Conservation (phyloP, 495 filamentous ascomycete species). For the Chaetomium tenue region DNA sequence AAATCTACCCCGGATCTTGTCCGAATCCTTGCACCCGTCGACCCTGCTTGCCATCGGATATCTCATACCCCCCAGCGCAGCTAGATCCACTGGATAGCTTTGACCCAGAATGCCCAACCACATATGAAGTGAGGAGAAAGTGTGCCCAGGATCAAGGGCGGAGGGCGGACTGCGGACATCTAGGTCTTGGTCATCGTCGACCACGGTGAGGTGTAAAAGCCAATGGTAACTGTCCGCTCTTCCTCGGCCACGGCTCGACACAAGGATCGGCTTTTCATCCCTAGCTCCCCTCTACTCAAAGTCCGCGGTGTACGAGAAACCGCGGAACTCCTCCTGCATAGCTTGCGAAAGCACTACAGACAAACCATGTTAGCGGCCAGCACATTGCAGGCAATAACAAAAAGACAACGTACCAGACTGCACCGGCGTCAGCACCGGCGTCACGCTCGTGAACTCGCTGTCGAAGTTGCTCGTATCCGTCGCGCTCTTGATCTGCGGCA, state of each 20-base stretch:
- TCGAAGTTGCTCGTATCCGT: slow-evolving; percentile 99
- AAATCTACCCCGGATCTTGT: neutral
- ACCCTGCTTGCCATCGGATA: neutral
- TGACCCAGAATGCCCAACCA: neutral
- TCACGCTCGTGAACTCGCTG: slow-evolving; percentile 97
- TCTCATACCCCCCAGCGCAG: neutral
- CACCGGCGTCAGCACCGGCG: slow-evolving; percentile 93
- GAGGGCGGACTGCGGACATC: neutral
- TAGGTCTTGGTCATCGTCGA: no score
- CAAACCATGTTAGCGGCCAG: slow-evolving; percentile 5
- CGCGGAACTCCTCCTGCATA: slow-evolving; percentile 99
- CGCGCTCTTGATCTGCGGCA: slow-evolving; percentile 80
- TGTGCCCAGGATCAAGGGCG: neutral
- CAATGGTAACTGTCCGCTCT: neutral
- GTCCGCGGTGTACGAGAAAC: slow-evolving; percentile 81
- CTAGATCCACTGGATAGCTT: no score
- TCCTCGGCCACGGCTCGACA: neutral
- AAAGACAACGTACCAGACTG: slow-evolving; percentile 74
- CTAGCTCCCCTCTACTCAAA: slow-evolving; percentile 40
- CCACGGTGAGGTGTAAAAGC: neutral
- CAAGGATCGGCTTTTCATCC: neutral
- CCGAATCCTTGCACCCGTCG: neutral
- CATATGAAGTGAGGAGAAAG: no score
- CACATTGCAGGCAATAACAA: neutral
- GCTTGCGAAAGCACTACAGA: slow-evolving; percentile 85